Percentiles rank a stretch among this genome's conserved stretches.
These are phyloP conservation scores for Dysphania ambrosioides DNA, from an alignment of 148 eudicot genomes.

Conservation along the genomic window DNA sequence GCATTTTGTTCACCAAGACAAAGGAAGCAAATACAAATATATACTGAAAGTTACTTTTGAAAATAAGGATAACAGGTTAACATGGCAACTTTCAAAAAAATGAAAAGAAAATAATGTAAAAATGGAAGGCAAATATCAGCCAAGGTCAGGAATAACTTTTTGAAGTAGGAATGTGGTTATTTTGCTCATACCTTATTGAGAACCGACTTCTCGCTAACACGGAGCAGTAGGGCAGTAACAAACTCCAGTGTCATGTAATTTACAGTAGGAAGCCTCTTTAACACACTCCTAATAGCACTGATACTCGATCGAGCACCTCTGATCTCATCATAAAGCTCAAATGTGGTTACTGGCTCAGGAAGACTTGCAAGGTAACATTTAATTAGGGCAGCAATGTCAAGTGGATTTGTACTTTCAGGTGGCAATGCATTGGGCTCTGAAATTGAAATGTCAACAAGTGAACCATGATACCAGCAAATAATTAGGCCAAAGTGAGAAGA, in stretches of 20 bases:
- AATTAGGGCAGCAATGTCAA: slow-evolving; percentile 70
- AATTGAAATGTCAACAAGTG: slow-evolving; percentile 17
- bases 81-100: background rate
- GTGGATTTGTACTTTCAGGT: slow-evolving; percentile 65
- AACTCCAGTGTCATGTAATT: slow-evolving; percentile 92
- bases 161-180: background rate
- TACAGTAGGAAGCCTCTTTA: slow-evolving; percentile 86
- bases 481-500: background rate
- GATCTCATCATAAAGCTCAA: slow-evolving; percentile 70
- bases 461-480: slow-evolving; percentile 6
- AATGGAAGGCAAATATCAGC: background rate
- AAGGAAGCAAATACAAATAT: background rate
- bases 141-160: background rate
- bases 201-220: slow-evolving; percentile 88
- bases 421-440: slow-evolving; percentile 70
- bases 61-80: background rate
- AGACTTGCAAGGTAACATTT: slow-evolving; percentile 95
- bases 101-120: background rate
- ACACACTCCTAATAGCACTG: slow-evolving; percentile 53
- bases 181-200: slow-evolving; percentile 68
- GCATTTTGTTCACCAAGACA: background rate
- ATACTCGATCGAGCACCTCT: slow-evolving; percentile 70
- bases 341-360: slow-evolving; percentile 78
- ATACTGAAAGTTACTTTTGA: background rate
- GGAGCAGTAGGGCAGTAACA: slow-evolving; percentile 77